Conservation (phyloP, 345 rosid genomes). For the Aegle marmelos region DNA sequence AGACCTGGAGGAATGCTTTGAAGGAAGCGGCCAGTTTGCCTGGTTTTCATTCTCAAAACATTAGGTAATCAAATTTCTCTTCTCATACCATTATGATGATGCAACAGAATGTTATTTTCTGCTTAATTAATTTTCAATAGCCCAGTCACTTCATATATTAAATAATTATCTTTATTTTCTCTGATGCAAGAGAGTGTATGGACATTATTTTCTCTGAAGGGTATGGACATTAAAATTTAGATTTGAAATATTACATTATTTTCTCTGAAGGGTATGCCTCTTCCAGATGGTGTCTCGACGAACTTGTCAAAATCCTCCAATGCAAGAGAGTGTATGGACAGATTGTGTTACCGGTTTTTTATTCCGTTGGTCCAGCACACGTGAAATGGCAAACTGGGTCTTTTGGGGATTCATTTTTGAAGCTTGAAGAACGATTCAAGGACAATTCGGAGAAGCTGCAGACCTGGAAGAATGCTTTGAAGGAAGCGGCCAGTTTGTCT, state of each 20-base stretch:
- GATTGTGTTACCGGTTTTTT: not conserved
- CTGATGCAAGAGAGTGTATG: no score
- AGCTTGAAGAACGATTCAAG: no score
- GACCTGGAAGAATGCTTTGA: no score
- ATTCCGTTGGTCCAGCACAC: not conserved
- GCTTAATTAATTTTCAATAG: no score
- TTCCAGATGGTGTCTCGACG: conserved; percentile 5
- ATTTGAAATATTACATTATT: no score
- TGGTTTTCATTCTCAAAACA: not conserved
- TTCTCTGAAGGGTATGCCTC: not conserved
- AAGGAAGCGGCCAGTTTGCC: not conserved
- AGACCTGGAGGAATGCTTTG: not conserved
- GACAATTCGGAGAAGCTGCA: no score
- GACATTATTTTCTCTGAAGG: no score
- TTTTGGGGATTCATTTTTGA: not conserved
- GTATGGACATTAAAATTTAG: no score
- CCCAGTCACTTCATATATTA: no score
- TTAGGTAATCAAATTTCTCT: not conserved
- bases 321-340: not conserved
- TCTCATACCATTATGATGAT: not conserved
- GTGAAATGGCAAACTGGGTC: not conserved
- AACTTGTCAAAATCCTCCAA: not conserved
- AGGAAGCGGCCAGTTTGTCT: no score
- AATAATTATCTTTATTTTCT: no score
- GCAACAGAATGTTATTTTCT: no score